Evolutionary conservation across 768 basidiomycete genomes (phyloP).

Genomic region (Candolleomyces eurysporus): DNA sequence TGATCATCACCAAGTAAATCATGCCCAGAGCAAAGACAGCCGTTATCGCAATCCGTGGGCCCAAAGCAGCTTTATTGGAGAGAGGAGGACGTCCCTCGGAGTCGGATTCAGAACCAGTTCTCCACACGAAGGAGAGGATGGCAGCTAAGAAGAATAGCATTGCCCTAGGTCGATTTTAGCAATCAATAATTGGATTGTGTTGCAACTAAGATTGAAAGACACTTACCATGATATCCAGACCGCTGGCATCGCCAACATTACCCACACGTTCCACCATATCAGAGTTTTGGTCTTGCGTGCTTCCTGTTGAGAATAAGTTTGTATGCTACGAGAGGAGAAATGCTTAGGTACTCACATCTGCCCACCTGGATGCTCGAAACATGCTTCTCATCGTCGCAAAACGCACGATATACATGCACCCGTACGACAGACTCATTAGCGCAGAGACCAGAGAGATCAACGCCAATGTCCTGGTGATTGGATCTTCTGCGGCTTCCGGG

Average conservation of each 20-base stretch:
- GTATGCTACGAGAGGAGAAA: neutral
- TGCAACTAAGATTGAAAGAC: neutral
- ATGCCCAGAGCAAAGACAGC: conserved; percentile 54
- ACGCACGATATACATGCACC: conserved; percentile 70
- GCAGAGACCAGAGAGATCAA: conserved; percentile 65
- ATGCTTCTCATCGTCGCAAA: conserved; percentile 74
- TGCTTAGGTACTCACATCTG: conserved; percentile 45
- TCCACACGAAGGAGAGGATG: conserved; percentile 72
- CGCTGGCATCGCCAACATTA: conserved; percentile 48
- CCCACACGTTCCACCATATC: conserved; percentile 38
- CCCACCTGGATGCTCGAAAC: conserved; percentile 70
- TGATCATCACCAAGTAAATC: conserved; percentile 59
- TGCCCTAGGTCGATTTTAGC: conserved; percentile 38
- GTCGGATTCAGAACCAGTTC: conserved; percentile 52
- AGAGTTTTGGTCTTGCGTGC: conserved; percentile 41
- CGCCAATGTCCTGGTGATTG: conserved; percentile 59
- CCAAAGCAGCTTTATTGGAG: conserved; percentile 37
- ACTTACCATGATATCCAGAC: conserved; percentile 68
- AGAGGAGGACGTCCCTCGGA: conserved; percentile 33
- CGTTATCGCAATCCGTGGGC: conserved; percentile 56
- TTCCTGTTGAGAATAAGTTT: conserved; percentile 39
- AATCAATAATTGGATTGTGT: neutral
- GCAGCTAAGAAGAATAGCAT: conserved; percentile 63
- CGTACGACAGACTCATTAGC: conserved; percentile 69
- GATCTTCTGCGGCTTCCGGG: conserved; percentile 50